A percentile compares a stretch with the other conserved stretches of the same genome.
phyloP scores from a whole-genome alignment of 306 rosid species.

The Amphicarpaea edgeworthii region DNA sequence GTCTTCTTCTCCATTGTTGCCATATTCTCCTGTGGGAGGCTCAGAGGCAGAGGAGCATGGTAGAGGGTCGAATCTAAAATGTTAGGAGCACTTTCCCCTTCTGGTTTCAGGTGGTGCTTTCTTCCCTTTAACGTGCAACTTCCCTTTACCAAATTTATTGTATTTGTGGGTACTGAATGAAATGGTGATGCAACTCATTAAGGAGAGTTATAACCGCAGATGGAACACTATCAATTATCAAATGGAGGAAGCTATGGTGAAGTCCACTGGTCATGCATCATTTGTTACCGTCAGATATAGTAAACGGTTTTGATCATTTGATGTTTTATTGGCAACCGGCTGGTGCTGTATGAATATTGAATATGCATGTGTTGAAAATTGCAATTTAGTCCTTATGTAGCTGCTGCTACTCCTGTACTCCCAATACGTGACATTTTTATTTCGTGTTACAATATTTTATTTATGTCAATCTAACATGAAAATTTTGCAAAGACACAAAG shows the following conservation, averaged over 20 bases:
- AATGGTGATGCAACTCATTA: background rate
- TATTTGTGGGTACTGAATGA: background rate
- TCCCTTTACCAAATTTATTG: conserved; percentile 13
- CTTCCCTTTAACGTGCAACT: background rate
- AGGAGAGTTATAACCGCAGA: background rate
- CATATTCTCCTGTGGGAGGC: conserved; percentile 16
- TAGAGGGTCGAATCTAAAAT: conserved; percentile 25
- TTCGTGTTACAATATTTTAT: no score
- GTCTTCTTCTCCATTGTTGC: conserved; percentile 48
- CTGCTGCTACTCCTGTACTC: background rate
- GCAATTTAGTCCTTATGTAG: background rate
- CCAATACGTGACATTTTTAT: no score
- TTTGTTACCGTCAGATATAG: background rate
- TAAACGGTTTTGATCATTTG: background rate
- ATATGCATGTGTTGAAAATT: background rate
- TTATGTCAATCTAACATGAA: no score
- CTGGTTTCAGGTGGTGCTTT: conserved; percentile 14
- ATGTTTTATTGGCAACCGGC: background rate
- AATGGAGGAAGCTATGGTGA: background rate
- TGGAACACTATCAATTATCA: conserved; percentile 16
- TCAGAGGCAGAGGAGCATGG: conserved; percentile 39
- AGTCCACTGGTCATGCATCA: background rate
- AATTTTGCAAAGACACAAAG: no score
- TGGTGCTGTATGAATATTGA: background rate
- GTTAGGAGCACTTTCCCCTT: conserved; percentile 36